phyloP scores from a whole-genome alignment of 768 basidiomycete genomes.

The Neoboletus subvelutipes region DNA sequence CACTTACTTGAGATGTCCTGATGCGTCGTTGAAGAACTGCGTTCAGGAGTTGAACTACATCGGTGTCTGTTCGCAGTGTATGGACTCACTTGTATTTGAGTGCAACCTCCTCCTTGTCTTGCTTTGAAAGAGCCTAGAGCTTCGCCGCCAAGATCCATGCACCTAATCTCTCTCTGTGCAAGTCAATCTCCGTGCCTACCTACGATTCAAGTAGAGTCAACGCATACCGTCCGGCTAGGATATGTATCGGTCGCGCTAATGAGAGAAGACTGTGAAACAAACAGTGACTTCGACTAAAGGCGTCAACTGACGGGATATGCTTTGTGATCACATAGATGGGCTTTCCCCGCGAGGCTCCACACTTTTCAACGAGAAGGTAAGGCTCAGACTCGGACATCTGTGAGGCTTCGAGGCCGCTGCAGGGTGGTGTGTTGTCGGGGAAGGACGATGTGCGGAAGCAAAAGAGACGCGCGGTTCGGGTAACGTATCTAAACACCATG shows the following conservation, averaged over 20 bases:
- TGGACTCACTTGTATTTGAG: conserved; percentile 40
- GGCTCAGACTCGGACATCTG: conserved; percentile 33
- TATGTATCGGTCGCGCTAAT: conserved; percentile 34
- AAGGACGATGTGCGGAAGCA: conserved; percentile 27
- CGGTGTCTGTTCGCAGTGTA: not conserved
- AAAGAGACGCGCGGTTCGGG: conserved; percentile 21
- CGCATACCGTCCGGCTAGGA: conserved; percentile 34
- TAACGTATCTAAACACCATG: conserved; percentile 27
- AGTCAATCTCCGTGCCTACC: conserved; percentile 10
- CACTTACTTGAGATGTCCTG: conserved; percentile 38
- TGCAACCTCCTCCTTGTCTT: conserved; percentile 40
- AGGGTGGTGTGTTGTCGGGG: conserved; percentile 10
- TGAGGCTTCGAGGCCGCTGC: conserved; percentile 11
- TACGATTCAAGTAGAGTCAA: not conserved
- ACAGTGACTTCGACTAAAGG: conserved; percentile 4
- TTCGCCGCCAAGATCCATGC: conserved; percentile 43
- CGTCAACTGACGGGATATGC: conserved; percentile 38
- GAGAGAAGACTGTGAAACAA: conserved; percentile 18
- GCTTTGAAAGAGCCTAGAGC: conserved; percentile 42
- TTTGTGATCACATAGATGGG: conserved; percentile 46
- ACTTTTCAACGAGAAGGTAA: conserved; percentile 42
- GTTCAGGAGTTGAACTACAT: conserved; percentile 1
- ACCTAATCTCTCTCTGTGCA: conserved; percentile 41
- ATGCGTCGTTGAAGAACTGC: conserved; percentile 41
- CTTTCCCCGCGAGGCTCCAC: conserved; percentile 40